Evolutionary conservation across 164 flowering plant genomes (phyloP), one percentile per base, ranked within the genome.

Genomic region (Aristolochia contorta): DNA sequence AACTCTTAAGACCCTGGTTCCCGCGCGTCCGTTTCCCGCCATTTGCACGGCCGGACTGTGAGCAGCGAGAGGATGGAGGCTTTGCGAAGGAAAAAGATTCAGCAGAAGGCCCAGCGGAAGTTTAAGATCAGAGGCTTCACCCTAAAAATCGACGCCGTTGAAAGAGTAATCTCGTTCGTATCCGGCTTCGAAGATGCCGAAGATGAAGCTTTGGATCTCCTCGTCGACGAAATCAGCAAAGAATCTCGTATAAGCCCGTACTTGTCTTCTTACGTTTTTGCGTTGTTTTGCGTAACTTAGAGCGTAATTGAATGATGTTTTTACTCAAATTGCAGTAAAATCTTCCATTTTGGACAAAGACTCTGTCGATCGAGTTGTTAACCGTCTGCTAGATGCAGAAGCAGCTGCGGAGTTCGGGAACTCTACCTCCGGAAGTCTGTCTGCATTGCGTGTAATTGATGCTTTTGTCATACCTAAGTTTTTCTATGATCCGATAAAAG

Each of bases 141-240:
- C 6, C 77, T 93, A 21, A 84, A 80, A 63, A 59, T 73, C 7
- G 99, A 88, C 1, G 89, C 97, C 41, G 72, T 88, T 2, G 80
- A 85, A 12, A 83, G 81, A 71, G 71, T 88, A 24, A 74, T 83
- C 71, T 74, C 84, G 27, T 93, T 86, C 78, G 60, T 80, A 54
- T 20, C 54, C 64, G 83, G 70, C 25, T 82, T 79, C 63, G 68
- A 57, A 33, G 84, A 75, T 47, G 82, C 76, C 25, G 83, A 82
- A 60, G 88, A 84, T 60, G 92, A 90, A 54, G 94, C 96, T 70
- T 63, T 93, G 57, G 92, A 90, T 62, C 77, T 90, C 60, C 89
- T 90, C 50, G 86, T 93, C 65, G 97, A 93, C 68, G 79, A 84
- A 60, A 78, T 93, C 75, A 79, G 80, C 12, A 72, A 74, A 47